phyloP scores from a whole-genome alignment of 495 filamentous ascomycete species.

The Penicillium steckii region DNA sequence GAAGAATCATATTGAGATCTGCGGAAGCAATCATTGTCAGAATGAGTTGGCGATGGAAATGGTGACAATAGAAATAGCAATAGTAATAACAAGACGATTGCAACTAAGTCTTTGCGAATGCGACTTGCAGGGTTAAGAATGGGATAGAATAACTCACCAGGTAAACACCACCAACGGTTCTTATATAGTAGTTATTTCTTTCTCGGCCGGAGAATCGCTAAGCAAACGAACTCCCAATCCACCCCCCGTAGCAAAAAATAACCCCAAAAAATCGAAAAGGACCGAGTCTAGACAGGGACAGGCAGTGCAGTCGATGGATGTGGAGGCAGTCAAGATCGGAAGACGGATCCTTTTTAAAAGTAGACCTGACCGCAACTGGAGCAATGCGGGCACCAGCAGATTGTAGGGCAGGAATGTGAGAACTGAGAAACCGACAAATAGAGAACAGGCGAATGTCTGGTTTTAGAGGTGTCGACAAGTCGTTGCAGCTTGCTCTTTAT shows the following conservation, averaged over 20 bases:
- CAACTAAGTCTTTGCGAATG: conserved; percentile 2
- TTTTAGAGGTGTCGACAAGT: conserved; percentile 28
- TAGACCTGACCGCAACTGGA: conserved; percentile 28
- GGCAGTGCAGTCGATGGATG: conserved; percentile 28
- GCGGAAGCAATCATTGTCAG: conserved; percentile 35
- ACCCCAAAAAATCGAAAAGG: too few relatives aligned
- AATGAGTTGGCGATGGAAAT: conserved; percentile 1
- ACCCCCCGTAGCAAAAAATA: conserved; percentile 22
- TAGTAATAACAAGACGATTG: too few relatives aligned
- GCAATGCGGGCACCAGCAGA: conserved; percentile 33
- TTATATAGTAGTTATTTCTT: conserved; percentile 24
- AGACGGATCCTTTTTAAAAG: conserved; percentile 38
- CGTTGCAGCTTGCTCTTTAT: conserved; percentile 31
- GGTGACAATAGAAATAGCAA: not conserved
- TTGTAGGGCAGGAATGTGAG: conserved; percentile 49
- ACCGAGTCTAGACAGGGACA: conserved; percentile 27
- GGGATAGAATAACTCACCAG: conserved; percentile 25
- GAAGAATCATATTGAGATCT: conserved; percentile 51
- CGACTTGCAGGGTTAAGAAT: conserved; percentile 16
- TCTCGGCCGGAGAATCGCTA: conserved; percentile 10
- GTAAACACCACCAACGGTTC: conserved; percentile 24
- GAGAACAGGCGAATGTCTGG: conserved; percentile 5
- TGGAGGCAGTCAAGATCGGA: conserved; percentile 45
- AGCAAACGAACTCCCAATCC: conserved; percentile 29
- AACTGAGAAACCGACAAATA: conserved; percentile 30